phyloP scores from a whole-genome alignment of 2,329 filamentous ascomycete species.

The Sporothrix humicola region DNA sequence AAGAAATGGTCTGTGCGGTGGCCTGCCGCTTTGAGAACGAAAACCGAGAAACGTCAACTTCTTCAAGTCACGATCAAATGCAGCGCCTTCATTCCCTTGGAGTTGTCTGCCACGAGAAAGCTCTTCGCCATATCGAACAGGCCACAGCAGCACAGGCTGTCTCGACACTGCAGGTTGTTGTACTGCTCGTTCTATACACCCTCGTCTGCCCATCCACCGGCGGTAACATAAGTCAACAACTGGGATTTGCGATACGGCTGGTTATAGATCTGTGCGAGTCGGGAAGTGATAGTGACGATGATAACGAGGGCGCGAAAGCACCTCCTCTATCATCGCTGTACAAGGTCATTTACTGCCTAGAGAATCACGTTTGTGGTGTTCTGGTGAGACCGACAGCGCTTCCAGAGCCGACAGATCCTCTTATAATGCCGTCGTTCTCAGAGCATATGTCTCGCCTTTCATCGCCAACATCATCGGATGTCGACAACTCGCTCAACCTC shows the following conservation, averaged over 20 bases:
- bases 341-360: constrained; percentile 30
- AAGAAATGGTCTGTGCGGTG: constrained; percentile 27
- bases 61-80: background rate
- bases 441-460: background rate
- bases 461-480: background rate
- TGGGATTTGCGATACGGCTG: constrained; percentile 29
- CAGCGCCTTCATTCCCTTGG: background rate
- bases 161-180: constrained; percentile 29
- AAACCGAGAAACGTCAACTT: background rate
- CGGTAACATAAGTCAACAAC: constrained; percentile 30
- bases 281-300: background rate
- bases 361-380: constrained; percentile 29
- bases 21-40: constrained; percentile 8
- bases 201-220: constrained; percentile 22
- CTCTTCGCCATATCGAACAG: constrained; percentile 6
- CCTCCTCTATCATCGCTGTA: background rate
- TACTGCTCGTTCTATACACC: constrained; percentile 26
- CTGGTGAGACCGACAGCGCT: constrained; percentile 27
- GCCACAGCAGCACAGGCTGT: constrained; percentile 22
- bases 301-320: no score
- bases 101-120: background rate
- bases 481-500: background rate
- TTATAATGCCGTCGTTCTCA: background rate
- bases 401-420: constrained; percentile 22
- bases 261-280: constrained; percentile 26